Evolutionary conservation across 768 basidiomycete genomes (phyloP).

Genomic region (Rhodotorula babjevae): DNA sequence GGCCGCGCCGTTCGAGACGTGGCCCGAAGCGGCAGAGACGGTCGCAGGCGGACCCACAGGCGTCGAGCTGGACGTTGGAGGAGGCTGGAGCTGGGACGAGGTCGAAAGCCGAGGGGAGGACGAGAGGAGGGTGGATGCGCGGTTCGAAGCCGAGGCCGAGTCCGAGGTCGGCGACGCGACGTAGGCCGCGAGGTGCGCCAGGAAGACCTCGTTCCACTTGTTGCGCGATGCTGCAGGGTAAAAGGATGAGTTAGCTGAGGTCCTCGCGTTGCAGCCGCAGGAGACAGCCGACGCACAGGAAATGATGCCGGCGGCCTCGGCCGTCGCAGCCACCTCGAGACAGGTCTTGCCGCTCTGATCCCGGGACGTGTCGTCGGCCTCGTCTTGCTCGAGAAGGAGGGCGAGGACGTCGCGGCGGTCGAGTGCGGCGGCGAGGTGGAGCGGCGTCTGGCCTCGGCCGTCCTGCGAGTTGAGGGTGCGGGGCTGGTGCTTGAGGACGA

Average conservation of each 20-base stretch:
- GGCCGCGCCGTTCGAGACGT: conserved; percentile 36
- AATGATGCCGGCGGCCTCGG: conserved; percentile 50
- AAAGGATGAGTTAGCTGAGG: no score
- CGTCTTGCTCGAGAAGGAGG: conserved; percentile 71
- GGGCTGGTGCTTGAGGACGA: conserved; percentile 33
- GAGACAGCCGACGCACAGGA: conserved; percentile 53
- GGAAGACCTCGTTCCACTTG: conserved; percentile 39
- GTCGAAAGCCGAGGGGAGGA: conserved; percentile 66
- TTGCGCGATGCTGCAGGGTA: conserved; percentile 65
- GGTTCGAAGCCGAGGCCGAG: conserved; percentile 1
- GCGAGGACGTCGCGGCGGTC: conserved; percentile 68
- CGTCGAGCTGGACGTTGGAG: conserved; percentile 45
- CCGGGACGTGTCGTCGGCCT: conserved; percentile 69
- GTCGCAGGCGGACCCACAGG: conserved; percentile 48
- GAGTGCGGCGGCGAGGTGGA: conserved; percentile 68
- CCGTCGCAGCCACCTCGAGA: conserved; percentile 63
- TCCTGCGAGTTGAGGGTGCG: conserved; percentile 37
- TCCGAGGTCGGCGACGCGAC: conserved; percentile 28
- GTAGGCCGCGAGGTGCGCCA: conserved; percentile 39
- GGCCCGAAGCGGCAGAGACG: conserved; percentile 43
- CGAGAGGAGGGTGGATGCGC: conserved; percentile 50
- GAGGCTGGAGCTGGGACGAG: conserved; percentile 62
- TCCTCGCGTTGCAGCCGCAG: no score
- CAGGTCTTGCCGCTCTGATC: conserved; percentile 66
- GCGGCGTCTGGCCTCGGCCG: conserved; percentile 65